Percentiles rank a stretch among this genome's conserved stretches.
phyloP scores from a whole-genome alignment of 106 monocot species.

The Dioscorea dumetorum region DNA sequence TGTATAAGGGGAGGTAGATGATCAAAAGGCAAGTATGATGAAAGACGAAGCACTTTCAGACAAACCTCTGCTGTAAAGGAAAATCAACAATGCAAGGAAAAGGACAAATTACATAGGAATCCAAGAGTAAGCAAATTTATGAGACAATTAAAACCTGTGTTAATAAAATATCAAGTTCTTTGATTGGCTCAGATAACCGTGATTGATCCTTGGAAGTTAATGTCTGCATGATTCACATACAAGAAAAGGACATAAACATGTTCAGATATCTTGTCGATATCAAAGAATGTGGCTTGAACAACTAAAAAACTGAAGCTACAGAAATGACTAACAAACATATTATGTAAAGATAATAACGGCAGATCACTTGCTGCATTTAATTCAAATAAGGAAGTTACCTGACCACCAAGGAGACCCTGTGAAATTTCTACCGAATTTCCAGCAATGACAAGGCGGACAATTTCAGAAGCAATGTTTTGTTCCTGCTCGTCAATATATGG shows the following conservation, averaged over 20 bases:
- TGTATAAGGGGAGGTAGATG: slow-evolving; percentile 22
- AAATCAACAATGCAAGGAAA: background rate
- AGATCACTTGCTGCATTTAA: too few relatives aligned
- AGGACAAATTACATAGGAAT: background rate
- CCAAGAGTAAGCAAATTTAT: too few relatives aligned
- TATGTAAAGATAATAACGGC: too few relatives aligned
- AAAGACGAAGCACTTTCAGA: background rate
- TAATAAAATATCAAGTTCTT: slow-evolving; percentile 89
- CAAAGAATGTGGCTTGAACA: too few relatives aligned
- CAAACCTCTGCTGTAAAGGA: background rate
- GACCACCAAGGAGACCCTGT: slow-evolving; percentile 54
- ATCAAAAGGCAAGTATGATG: background rate
- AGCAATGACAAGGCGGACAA: slow-evolving; percentile 82
- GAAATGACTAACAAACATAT: too few relatives aligned
- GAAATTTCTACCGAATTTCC: slow-evolving; percentile 87
- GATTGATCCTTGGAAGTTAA: slow-evolving; percentile 72
- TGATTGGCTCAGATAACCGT: slow-evolving; percentile 78
- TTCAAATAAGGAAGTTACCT: slow-evolving; percentile 30
- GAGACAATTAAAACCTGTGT: slow-evolving; percentile 54
- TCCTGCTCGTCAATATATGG: slow-evolving; percentile 36
- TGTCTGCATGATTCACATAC: slow-evolving; percentile 25
- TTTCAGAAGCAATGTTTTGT: slow-evolving; percentile 73
- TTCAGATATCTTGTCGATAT: too few relatives aligned
- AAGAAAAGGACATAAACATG: too few relatives aligned
- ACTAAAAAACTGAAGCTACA: too few relatives aligned